A percentile compares a stretch with the other conserved stretches of the same genome.
phyloP scores from a whole-genome alignment of 805 yeast species.

The Naumovozyma dairenensis region DNA sequence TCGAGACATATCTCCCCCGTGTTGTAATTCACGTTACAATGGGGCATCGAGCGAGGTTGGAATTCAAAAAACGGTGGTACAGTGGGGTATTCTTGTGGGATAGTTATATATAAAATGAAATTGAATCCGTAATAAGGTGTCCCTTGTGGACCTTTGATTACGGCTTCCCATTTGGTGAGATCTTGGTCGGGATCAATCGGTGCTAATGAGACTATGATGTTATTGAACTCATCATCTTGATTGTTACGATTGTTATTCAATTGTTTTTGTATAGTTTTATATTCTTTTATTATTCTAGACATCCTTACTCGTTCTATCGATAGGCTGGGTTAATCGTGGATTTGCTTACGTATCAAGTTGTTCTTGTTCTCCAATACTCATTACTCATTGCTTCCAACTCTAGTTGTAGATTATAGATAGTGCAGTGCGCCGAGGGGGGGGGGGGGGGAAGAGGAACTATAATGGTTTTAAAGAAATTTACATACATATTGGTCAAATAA shows the following conservation, averaged over 20 bases:
- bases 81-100: slow-evolving; percentile 45
- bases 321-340: too few species aligned
- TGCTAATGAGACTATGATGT: slow-evolving; percentile 30
- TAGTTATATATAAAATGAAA: slow-evolving; percentile 40
- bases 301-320: too few species aligned
- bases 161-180: slow-evolving; percentile 43
- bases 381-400: too few species aligned
- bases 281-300: slow-evolving; percentile 17
- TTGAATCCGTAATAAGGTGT: slow-evolving; percentile 44
- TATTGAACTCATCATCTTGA: slow-evolving; percentile 1
- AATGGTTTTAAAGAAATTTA: not conserved
- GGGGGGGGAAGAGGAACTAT: not conserved
- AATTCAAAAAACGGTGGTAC: slow-evolving; percentile 50
- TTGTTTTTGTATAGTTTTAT: slow-evolving; percentile 8
- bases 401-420: not conserved
- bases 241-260: not conserved
- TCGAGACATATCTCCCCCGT: slow-evolving; percentile 68
- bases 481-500: not conserved
- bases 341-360: too few species aligned
- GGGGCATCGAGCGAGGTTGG: slow-evolving; percentile 31
- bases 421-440: not conserved
- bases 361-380: too few species aligned
- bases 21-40: slow-evolving; percentile 39
- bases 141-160: slow-evolving; percentile 41
- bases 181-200: slow-evolving; percentile 39